Evolutionary conservation across 345 rosid species (phyloP).

Genomic region (Populus deltoides): DNA sequence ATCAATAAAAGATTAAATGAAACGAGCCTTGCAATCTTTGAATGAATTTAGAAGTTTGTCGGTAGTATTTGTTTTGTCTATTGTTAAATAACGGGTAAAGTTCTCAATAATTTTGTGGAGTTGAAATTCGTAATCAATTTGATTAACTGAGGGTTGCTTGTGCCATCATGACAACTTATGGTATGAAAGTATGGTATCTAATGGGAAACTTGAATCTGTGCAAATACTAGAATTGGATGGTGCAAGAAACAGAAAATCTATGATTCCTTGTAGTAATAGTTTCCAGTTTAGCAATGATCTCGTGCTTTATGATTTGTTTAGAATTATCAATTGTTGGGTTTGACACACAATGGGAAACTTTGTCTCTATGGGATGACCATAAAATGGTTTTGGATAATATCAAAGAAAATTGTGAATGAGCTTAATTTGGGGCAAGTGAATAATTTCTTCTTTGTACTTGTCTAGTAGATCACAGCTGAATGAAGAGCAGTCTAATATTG

Average conservation of each 20-base stretch:
- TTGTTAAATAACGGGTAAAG: not conserved
- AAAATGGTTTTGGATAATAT: not conserved
- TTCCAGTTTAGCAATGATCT: not conserved
- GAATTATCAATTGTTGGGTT: not conserved
- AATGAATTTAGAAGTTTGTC: not conserved
- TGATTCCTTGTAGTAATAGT: not conserved
- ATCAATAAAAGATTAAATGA: not conserved
- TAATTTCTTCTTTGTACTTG: constrained; percentile 5
- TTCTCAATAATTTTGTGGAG: not conserved
- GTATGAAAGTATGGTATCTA: not conserved
- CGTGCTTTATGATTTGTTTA: not conserved
- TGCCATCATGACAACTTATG: not conserved
- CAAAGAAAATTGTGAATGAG: not conserved
- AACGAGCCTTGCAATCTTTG: not conserved
- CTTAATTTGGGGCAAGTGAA: not conserved
- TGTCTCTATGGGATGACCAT: not conserved
- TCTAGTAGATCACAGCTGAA: constrained; percentile 33
- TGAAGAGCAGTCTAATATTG: constrained; percentile 36
- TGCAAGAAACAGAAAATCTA: not conserved
- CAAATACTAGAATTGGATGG: not conserved
- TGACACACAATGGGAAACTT: not conserved
- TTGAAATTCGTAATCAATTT: not conserved
- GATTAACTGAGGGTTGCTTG: not conserved
- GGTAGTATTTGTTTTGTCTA: not conserved
- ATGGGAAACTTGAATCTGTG: not conserved